A percentile compares a stretch with the other conserved stretches of the same genome.
Conservation (phyloP, 2,329 filamentous ascomycete species). For the Fusarium phyllophilum region DNA sequence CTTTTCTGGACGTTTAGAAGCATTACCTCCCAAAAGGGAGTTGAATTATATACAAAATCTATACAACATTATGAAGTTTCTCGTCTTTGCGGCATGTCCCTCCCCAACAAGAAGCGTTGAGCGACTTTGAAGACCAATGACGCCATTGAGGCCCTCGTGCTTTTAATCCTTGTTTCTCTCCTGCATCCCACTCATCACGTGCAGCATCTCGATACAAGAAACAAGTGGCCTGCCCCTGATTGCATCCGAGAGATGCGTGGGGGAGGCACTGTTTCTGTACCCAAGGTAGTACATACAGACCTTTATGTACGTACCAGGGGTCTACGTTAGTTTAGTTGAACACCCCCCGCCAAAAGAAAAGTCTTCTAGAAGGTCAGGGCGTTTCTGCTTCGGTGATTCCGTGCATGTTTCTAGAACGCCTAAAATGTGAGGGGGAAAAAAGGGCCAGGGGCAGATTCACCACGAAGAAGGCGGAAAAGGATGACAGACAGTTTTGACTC, state of each 20-base stretch:
- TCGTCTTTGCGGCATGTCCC: not conserved
- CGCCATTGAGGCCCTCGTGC: constrained; percentile 6
- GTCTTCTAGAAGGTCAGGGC: constrained; percentile 15
- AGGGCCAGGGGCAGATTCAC: not conserved
- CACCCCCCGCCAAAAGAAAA: not conserved
- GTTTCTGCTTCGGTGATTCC: constrained; percentile 18
- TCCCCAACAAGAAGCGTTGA: not conserved
- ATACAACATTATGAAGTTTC: not conserved
- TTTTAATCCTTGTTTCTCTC: constrained; percentile 1
- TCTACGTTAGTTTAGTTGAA: not conserved
- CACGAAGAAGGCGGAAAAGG: not conserved
- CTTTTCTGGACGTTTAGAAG: constrained; percentile 25
- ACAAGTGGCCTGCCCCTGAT: constrained; percentile 6
- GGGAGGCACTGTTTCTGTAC: not conserved
- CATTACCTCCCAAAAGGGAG: not conserved
- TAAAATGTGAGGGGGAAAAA: not conserved
- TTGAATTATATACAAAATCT: constrained; percentile 17
- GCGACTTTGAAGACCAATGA: not conserved
- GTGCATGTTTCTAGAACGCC: constrained; percentile 14
- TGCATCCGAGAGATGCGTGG: constrained; percentile 2
- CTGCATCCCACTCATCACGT: constrained; percentile 19
- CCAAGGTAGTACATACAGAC: not conserved
- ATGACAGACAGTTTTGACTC: constrained; percentile 2
- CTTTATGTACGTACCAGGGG: not conserved
- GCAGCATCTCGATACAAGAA: constrained; percentile 18